These are phyloP conservation scores for Gentiana straminea DNA, from an alignment of 257 asterid species.

Conservation along the genomic window DNA sequence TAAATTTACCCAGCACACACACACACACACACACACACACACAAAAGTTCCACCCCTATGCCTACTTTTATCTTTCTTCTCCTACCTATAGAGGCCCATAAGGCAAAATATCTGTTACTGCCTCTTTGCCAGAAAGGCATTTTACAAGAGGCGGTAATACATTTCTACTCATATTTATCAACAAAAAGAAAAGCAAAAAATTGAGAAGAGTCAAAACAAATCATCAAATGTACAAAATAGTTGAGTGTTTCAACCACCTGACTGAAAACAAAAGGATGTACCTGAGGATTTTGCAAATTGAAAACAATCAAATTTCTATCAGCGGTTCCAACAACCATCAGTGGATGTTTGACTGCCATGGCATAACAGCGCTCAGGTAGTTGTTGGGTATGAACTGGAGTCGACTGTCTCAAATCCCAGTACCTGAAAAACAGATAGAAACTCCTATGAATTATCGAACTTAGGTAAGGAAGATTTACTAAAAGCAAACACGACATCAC, in stretches of 20 bases:
- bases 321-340: constrained; percentile 94
- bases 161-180: no score
- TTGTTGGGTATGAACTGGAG: constrained; percentile 80
- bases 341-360: constrained; percentile 75
- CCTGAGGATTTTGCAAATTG: constrained; percentile 98
- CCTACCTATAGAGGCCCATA: no score
- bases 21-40: no score
- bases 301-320: constrained; percentile 78
- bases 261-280: constrained; percentile 14
- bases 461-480: not conserved
- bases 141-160: no score
- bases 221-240: not conserved
- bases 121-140: no score
- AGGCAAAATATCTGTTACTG: no score
- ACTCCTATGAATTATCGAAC: constrained; percentile 6
- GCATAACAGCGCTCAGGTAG: constrained; percentile 98
- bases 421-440: constrained; percentile 41
- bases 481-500: no score
- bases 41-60: no score
- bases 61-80: no score
- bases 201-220: no score
- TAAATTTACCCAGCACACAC: no score
- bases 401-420: constrained; percentile 92
- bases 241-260: constrained; percentile 3
- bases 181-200: no score